phyloP scores from a whole-genome alignment of 2,329 filamentous ascomycete genomes.

The Myrmaecium sp. region DNA sequence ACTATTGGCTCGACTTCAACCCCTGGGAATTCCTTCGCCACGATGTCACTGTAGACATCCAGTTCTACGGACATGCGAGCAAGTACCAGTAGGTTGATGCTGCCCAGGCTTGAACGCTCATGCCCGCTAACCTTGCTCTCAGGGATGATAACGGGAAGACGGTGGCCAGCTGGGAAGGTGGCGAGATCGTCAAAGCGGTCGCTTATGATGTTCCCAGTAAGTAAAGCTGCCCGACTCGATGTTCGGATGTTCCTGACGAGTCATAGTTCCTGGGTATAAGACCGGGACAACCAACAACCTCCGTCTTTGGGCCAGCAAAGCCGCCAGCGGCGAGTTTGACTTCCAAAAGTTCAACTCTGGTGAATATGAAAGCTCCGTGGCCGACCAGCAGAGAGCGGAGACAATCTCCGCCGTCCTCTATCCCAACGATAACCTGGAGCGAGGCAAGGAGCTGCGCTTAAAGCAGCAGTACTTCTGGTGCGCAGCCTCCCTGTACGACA shows the following conservation, averaged over 20 bases:
- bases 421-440: slow-evolving; percentile 78
- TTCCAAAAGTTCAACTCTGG: slow-evolving; percentile 99
- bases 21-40: slow-evolving; percentile 97
- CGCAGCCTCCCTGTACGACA: slow-evolving; percentile 87
- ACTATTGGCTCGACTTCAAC: slow-evolving; percentile 99
- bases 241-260: slow-evolving; percentile 6
- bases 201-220: slow-evolving; percentile 64
- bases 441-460: slow-evolving; percentile 88
- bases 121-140: slow-evolving; percentile 8
- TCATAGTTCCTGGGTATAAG: slow-evolving; percentile 69
- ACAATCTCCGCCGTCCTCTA: slow-evolving; percentile 96
- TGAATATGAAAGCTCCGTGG: slow-evolving; percentile 93
- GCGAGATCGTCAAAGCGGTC: slow-evolving; percentile 79
- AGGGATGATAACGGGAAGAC: slow-evolving; percentile 63
- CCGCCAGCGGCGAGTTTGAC: slow-evolving; percentile 91
- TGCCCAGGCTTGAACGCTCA: background rate
- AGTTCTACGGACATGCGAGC: slow-evolving; percentile 80
- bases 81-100: slow-evolving; percentile 32
- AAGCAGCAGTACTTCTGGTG: slow-evolving; percentile 99
- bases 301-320: slow-evolving; percentile 93
- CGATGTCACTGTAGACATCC: slow-evolving; percentile 88
- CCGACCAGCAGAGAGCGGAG: slow-evolving; percentile 96
- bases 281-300: slow-evolving; percentile 92
- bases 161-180: slow-evolving; percentile 68
- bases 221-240: slow-evolving; percentile 1